Conservation (phyloP, 1,284 basidiomycete species). For the Caloboletus inedulis region DNA sequence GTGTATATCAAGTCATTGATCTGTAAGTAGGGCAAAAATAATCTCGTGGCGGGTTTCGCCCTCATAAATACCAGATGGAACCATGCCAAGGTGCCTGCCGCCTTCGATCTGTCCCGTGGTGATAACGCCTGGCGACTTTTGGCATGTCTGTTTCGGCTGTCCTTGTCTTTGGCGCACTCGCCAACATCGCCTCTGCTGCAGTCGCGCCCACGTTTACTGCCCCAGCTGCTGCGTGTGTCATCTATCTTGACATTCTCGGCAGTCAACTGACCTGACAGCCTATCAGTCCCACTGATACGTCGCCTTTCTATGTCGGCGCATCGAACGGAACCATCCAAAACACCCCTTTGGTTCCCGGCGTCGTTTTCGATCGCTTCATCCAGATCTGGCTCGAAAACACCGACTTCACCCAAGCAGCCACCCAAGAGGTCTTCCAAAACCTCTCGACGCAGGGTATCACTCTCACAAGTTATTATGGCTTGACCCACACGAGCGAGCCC, state of each 20-base stretch:
- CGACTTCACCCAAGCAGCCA: slow-evolving; percentile 38
- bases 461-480: slow-evolving; percentile 50
- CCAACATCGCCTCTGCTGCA: slow-evolving; percentile 15
- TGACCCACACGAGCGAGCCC: slow-evolving; percentile 66
- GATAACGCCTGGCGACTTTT: background rate
- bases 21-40: background rate
- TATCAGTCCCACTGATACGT: slow-evolving; percentile 24
- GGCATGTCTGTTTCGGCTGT: slow-evolving; percentile 14
- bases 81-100: background rate
- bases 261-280: background rate
- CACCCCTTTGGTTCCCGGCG: slow-evolving; percentile 33
- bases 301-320: slow-evolving; percentile 26
- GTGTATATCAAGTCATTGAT: background rate
- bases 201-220: slow-evolving; percentile 20
- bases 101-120: background rate
- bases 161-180: slow-evolving; percentile 22
- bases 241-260: background rate
- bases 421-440: slow-evolving; percentile 42
- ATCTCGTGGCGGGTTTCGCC: background rate
- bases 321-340: slow-evolving; percentile 25
- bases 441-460: slow-evolving; percentile 53
- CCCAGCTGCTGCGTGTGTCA: slow-evolving; percentile 26
- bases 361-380: slow-evolving; percentile 52
- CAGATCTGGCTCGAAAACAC: slow-evolving; percentile 58
- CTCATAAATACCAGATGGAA: slow-evolving; percentile 16